These are phyloP conservation scores for Penicillium sp. DNA, from an alignment of 2,329 filamentous ascomycete species.

Conservation along the genomic window DNA sequence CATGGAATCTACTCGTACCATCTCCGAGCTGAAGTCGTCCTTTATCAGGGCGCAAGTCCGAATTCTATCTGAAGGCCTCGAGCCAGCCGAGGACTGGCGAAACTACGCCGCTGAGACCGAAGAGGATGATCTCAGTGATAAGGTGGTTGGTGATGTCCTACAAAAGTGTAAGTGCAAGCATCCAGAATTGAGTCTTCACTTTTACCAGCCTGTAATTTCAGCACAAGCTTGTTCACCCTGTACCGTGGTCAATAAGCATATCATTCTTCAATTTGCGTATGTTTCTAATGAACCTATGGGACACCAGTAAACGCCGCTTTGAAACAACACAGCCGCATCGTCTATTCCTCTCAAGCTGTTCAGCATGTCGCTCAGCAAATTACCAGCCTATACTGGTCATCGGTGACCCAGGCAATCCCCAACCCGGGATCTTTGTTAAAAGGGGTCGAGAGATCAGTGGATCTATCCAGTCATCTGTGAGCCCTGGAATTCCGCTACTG, in stretches of 20 bases:
- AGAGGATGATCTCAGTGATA: conserved; percentile 41
- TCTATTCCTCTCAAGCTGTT: conserved; percentile 48
- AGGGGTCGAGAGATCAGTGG: conserved; percentile 32
- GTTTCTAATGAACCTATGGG: conserved; percentile 2
- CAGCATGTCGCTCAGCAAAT: conserved; percentile 51
- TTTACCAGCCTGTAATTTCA: too few species aligned
- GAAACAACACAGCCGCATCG: conserved; percentile 46
- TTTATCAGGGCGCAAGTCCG: conserved; percentile 47
- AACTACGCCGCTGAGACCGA: conserved; percentile 36
- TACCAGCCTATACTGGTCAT: conserved; percentile 47
- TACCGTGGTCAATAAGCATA: too few species aligned
- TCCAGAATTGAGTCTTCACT: too few species aligned
- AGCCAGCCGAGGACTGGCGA: conserved; percentile 41
- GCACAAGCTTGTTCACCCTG: too few species aligned
- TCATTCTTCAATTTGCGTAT: too few species aligned
- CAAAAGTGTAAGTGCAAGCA: conserved; percentile 38
- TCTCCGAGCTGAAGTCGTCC: conserved; percentile 44
- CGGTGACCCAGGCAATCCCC: conserved; percentile 32
- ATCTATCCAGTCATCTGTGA: conserved; percentile 30
- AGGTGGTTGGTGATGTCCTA: conserved; percentile 43
- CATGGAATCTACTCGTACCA: conserved; percentile 39
- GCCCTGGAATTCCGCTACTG: too few species aligned
- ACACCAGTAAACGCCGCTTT: conserved; percentile 47
- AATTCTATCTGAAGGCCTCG: conserved; percentile 43
- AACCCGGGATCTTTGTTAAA: too few species aligned